Conservation (phyloP, 495 filamentous ascomycete genomes). For the Bacidia gigantensis region DNA sequence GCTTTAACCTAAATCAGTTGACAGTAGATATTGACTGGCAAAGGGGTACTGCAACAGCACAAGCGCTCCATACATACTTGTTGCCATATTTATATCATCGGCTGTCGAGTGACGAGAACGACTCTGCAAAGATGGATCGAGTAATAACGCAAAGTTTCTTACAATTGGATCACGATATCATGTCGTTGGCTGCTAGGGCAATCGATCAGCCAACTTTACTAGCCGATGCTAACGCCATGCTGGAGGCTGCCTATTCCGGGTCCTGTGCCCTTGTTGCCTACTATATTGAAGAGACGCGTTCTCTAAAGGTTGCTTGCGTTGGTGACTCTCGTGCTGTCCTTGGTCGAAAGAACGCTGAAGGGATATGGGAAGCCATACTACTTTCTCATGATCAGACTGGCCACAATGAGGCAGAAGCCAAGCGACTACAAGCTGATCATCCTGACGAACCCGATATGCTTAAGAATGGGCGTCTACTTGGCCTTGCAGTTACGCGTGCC, state of each 20-base stretch:
- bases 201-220: constrained; percentile 17
- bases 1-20: too few relatives aligned
- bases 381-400: constrained; percentile 49
- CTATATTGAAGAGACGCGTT: constrained; percentile 35
- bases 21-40: too few relatives aligned
- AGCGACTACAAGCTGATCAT: constrained; percentile 38
- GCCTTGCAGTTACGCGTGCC: constrained; percentile 41
- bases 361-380: constrained; percentile 34
- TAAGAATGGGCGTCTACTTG: constrained; percentile 41
- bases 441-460: constrained; percentile 43
- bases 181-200: constrained; percentile 27
- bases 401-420: constrained; percentile 36
- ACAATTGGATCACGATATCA: constrained; percentile 35
- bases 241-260: constrained; percentile 36
- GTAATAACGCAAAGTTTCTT: constrained; percentile 36
- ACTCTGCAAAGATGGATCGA: too few relatives aligned
- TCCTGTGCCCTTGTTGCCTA: constrained; percentile 47
- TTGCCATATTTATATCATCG: too few relatives aligned
- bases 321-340: constrained; percentile 50
- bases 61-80: too few relatives aligned
- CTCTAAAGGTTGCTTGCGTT: constrained; percentile 42
- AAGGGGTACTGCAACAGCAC: too few relatives aligned
- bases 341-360: constrained; percentile 31
- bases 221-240: constrained; percentile 22
- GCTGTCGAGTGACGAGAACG: too few relatives aligned